Percentiles rank a stretch among this genome's conserved stretches.
Evolutionary conservation across 208 protist species (phyloP).

Genomic region (Leishmania lainsoni): DNA sequence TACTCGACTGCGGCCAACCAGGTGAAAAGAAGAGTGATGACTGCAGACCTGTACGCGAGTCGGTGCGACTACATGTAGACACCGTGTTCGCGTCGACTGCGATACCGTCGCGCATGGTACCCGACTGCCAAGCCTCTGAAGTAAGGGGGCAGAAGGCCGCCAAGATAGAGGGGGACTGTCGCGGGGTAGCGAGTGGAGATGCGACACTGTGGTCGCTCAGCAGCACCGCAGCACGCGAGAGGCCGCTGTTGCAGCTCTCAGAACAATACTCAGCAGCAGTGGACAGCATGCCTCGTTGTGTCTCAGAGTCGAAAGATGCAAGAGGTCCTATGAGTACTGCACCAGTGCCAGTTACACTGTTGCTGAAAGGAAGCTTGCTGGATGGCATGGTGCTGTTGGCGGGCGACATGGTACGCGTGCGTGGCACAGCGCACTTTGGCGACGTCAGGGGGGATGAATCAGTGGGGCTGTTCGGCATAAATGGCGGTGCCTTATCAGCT

Average conservation of each 20-base stretch:
- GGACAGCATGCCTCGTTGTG: neutral
- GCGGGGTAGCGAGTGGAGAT: neutral
- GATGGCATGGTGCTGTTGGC: neutral
- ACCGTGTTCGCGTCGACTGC: neutral
- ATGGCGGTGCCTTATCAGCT: neutral
- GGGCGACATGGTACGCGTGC: neutral
- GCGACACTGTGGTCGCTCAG: conserved; percentile 1
- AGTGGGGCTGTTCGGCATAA: neutral
- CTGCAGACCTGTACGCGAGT: neutral
- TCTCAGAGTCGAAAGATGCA: conserved; percentile 12
- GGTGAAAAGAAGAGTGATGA: conserved; percentile 3
- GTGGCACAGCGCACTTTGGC: neutral
- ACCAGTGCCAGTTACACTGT: neutral
- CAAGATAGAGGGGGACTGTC: neutral
- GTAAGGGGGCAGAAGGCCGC: conserved; percentile 16
- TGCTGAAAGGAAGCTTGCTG: conserved; percentile 13
- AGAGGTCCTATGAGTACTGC: conserved; percentile 4
- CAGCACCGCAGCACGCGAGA: conserved; percentile 11
- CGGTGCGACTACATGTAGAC: neutral
- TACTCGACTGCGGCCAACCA: neutral
- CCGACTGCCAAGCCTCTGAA: conserved; percentile 14
- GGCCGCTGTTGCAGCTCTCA: neutral
- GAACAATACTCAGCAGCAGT: neutral
- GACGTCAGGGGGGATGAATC: neutral
- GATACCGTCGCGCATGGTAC: neutral